Evolutionary conservation across 1,139 yeast species (phyloP).

Genomic region (Diutina ranongensis): DNA sequence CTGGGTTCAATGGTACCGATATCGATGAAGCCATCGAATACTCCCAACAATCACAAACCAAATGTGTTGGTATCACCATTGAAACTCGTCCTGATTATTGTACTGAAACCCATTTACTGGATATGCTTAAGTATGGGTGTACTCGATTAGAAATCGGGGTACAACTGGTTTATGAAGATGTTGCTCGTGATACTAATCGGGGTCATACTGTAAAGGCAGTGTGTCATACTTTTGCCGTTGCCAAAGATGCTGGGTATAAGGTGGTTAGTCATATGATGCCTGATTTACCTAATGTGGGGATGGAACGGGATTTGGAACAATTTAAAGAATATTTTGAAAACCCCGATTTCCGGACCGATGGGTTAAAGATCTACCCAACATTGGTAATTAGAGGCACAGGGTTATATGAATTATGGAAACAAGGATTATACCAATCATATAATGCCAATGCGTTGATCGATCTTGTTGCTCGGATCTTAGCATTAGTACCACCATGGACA

Average conservation of each 20-base stretch:
- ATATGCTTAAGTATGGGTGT: slow-evolving; percentile 93
- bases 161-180: slow-evolving; percentile 95
- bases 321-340: slow-evolving; percentile 93
- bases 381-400: slow-evolving; percentile 97
- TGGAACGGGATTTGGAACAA: slow-evolving; percentile 96
- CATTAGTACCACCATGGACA: slow-evolving; percentile 98
- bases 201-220: slow-evolving; percentile 97
- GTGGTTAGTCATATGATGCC: slow-evolving; percentile 99
- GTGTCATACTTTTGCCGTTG: slow-evolving; percentile 88
- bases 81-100: slow-evolving; percentile 99
- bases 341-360: slow-evolving; percentile 96
- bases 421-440: slow-evolving; percentile 87
- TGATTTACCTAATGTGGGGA: slow-evolving; percentile 94
- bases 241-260: slow-evolving; percentile 96
- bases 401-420: slow-evolving; percentile 91
- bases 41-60: slow-evolving; percentile 90
- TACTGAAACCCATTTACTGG: slow-evolving; percentile 89
- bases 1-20: slow-evolving; percentile 83
- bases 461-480: slow-evolving; percentile 87
- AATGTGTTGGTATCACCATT: slow-evolving; percentile 96
- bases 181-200: slow-evolving; percentile 94
- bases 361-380: slow-evolving; percentile 90
- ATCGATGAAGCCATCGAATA: slow-evolving; percentile 83
- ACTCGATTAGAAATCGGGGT: slow-evolving; percentile 96
- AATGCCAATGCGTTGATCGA: slow-evolving; percentile 92